Percentiles rank a stretch among this genome's conserved stretches.
These are phyloP conservation scores for Podila verticillata DNA, from an alignment of 192 early-diverging fungal species.

Conservation along the genomic window DNA sequence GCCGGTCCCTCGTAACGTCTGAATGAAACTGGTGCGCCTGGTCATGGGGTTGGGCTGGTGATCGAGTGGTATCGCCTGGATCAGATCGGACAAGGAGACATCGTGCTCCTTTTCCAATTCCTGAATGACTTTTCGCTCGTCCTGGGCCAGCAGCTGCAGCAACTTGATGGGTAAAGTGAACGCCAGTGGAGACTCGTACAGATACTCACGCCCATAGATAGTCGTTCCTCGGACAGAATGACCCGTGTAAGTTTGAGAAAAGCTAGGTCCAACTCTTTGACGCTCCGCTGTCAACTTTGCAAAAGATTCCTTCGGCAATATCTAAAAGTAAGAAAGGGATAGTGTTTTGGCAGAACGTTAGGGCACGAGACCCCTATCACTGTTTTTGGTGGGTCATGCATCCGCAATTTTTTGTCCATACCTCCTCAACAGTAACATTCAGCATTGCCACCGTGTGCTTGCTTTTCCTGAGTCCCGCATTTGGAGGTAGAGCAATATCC, in stretches of 20 bases:
- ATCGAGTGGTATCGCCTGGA: slow-evolving; percentile 40
- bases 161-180: slow-evolving; percentile 36
- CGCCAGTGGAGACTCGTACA: slow-evolving; percentile 42
- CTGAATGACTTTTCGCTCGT: slow-evolving; percentile 30
- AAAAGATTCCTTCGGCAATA: slow-evolving; percentile 9
- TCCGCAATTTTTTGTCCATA: slow-evolving; percentile 6
- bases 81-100: slow-evolving; percentile 30
- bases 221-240: slow-evolving; percentile 23
- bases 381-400: not conserved
- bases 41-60: slow-evolving; percentile 44
- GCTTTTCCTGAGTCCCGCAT: slow-evolving; percentile 17
- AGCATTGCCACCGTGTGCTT: slow-evolving; percentile 31
- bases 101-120: slow-evolving; percentile 32
- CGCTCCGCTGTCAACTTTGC: slow-evolving; percentile 14
- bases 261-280: slow-evolving; percentile 21
- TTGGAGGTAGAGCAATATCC: slow-evolving; percentile 12
- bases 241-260: slow-evolving; percentile 38
- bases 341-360: not conserved
- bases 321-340: not conserved
- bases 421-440: slow-evolving; percentile 32
- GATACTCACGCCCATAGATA: slow-evolving; percentile 34
- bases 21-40: slow-evolving; percentile 34
- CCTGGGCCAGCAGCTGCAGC: slow-evolving; percentile 27
- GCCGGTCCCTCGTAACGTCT: slow-evolving; percentile 18
- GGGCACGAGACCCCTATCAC: not conserved